phyloP scores from a whole-genome alignment of 2,329 filamentous ascomycete species.

The Xylariaceae sp. region DNA sequence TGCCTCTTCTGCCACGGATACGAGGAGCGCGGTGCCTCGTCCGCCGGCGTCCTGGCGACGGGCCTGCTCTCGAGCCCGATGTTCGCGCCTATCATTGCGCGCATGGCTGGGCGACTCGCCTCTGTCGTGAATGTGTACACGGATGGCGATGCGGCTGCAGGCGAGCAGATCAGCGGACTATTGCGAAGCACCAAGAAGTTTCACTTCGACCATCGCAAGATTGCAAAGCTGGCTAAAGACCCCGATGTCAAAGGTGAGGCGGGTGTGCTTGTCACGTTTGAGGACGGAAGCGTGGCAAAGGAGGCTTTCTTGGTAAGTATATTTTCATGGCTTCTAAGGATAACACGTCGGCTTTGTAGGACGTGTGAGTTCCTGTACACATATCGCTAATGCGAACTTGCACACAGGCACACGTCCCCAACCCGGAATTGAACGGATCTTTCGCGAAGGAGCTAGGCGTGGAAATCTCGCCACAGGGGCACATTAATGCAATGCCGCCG shows the following conservation, averaged over 20 bases:
- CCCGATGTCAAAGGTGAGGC: constrained; percentile 13
- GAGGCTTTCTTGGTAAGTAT: constrained; percentile 37
- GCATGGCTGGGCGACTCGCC: constrained; percentile 41
- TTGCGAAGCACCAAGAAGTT: constrained; percentile 30
- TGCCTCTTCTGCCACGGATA: constrained; percentile 59
- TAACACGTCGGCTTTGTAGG: too few relatives aligned
- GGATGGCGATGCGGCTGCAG: constrained; percentile 35
- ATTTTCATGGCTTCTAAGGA: too few relatives aligned
- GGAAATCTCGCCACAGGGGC: constrained; percentile 35
- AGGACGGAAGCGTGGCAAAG: constrained; percentile 31
- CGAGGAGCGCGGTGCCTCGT: constrained; percentile 45
- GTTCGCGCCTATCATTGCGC: constrained; percentile 35
- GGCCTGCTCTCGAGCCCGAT: constrained; percentile 27
- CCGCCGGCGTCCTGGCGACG: constrained; percentile 43
- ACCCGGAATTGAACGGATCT: constrained; percentile 32
- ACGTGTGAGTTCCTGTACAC: too few relatives aligned
- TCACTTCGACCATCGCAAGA: constrained; percentile 31
- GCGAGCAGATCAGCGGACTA: constrained; percentile 18
- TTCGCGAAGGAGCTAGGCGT: constrained; percentile 41
- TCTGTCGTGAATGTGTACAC: constrained; percentile 47
- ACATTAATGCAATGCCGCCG: constrained; percentile 38
- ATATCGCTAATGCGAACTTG: too few relatives aligned
- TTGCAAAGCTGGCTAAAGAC: constrained; percentile 14
- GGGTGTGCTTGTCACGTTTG: constrained; percentile 20
- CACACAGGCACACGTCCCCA: constrained; percentile 30